A percentile compares a stretch with the other conserved stretches of the same genome.
These are phyloP conservation scores for Nothophaeocryptopus gaeumannii DNA, from an alignment of 2,329 filamentous ascomycete genomes.

Conservation along the genomic window DNA sequence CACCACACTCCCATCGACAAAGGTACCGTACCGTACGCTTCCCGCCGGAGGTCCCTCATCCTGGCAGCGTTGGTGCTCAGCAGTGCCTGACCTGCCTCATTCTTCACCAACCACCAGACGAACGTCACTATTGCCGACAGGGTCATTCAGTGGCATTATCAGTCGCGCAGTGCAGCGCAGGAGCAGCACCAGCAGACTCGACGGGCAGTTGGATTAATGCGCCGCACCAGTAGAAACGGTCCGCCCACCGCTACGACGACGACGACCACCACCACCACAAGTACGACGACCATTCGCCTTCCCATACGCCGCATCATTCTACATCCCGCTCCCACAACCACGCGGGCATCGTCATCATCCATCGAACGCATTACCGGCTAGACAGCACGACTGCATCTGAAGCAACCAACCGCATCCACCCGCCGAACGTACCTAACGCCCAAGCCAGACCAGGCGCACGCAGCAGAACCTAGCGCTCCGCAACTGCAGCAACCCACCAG, in stretches of 20 bases:
- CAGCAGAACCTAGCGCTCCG: not conserved
- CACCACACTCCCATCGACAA: too few relatives aligned
- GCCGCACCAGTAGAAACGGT: conserved; percentile 6
- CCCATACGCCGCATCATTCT: not conserved
- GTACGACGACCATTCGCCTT: too few relatives aligned
- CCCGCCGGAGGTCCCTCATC: too few relatives aligned
- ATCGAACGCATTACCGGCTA: not conserved
- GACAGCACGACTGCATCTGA: conserved; percentile 16
- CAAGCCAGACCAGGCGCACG: too few relatives aligned
- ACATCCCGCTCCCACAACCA: conserved; percentile 2
- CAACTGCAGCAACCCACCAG: conserved; percentile 3
- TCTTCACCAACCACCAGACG: too few relatives aligned
- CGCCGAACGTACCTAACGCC: not conserved
- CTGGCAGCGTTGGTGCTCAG: too few relatives aligned
- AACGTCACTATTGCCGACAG: too few relatives aligned
- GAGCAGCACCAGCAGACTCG: not conserved
- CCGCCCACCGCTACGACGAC: not conserved
- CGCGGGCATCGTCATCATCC: conserved; percentile 4
- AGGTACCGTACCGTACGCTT: too few relatives aligned
- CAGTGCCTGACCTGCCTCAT: too few relatives aligned
- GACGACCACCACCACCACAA: too few relatives aligned
- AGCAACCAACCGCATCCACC: conserved; percentile 12
- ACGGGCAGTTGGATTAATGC: not conserved
- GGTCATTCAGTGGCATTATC: too few relatives aligned
- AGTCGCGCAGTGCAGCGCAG: not conserved